These are phyloP conservation scores for Metschnikowia orientalis DNA, from an alignment of 805 yeast genomes.

Conservation along the genomic window DNA sequence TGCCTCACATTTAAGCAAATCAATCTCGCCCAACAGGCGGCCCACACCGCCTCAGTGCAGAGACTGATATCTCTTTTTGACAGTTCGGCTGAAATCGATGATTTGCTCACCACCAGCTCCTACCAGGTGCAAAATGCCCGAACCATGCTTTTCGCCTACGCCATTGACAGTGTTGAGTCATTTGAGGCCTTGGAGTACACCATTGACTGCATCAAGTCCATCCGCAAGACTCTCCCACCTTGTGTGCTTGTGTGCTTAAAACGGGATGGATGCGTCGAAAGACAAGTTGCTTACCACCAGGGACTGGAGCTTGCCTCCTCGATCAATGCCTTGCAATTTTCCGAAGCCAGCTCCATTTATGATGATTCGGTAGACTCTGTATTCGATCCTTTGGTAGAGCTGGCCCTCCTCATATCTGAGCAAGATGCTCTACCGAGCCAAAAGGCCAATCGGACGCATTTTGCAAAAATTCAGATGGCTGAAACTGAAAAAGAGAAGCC, in stretches of 20 bases:
- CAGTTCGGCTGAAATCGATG: constrained; percentile 23
- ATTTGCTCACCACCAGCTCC: constrained; percentile 23
- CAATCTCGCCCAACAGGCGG: not conserved
- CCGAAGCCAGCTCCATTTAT: constrained; percentile 25
- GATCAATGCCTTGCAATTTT: constrained; percentile 25
- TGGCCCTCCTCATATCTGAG: constrained; percentile 6
- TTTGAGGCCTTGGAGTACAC: constrained; percentile 28
- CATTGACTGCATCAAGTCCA: constrained; percentile 20
- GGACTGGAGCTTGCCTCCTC: constrained; percentile 26
- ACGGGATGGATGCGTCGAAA: constrained; percentile 21
- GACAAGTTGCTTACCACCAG: constrained; percentile 28
- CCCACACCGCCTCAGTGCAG: constrained; percentile 3
- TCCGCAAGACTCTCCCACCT: constrained; percentile 27
- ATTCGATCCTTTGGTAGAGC: constrained; percentile 26
- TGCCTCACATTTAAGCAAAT: constrained; percentile 10
- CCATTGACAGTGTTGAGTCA: constrained; percentile 24
- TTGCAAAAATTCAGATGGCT: no score
- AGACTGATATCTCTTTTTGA: constrained; percentile 33
- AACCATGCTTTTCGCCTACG: constrained; percentile 28
- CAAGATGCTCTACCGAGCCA: not conserved
- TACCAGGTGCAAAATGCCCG: constrained; percentile 29
- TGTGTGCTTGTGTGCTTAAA: constrained; percentile 30
- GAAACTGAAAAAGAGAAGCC: no score
- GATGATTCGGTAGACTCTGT: constrained; percentile 23
- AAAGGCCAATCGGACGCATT: no score